Evolutionary conservation across 129 eudicot species (phyloP).

Genomic region (Centaurea solstitialis): DNA sequence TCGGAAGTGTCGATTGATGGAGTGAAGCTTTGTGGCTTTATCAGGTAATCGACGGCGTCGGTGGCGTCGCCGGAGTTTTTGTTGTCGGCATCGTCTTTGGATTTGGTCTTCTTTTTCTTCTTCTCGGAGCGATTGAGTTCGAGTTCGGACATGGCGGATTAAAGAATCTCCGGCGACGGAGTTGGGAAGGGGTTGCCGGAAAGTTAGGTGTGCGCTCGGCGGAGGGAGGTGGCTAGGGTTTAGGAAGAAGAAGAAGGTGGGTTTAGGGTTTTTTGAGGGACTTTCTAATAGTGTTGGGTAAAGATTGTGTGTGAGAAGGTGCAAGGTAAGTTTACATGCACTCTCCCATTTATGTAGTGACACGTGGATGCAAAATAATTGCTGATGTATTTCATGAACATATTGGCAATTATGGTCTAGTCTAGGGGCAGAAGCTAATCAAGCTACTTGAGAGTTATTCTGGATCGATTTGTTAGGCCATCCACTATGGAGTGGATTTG

Average conservation of each 20-base stretch:
- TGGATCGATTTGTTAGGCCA: too few species aligned
- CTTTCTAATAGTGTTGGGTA: neutral
- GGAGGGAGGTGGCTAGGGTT: constrained; percentile 11
- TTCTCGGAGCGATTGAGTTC: constrained; percentile 44
- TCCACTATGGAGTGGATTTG: too few species aligned
- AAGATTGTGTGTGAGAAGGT: neutral
- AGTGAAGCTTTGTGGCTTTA: constrained; percentile 60
- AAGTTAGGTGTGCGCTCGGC: neutral
- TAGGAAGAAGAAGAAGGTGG: neutral
- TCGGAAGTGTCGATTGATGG: constrained; percentile 57
- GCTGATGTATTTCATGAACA: too few species aligned
- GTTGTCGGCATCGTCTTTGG: constrained; percentile 13
- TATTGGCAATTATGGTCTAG: too few species aligned
- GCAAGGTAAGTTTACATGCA: neutral
- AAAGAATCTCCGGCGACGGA: neutral
- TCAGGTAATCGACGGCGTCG: constrained; percentile 33
- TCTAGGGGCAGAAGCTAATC: too few species aligned
- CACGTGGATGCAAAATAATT: neutral
- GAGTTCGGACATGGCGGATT: constrained; percentile 56
- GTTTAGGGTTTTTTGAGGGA: constrained; percentile 1
- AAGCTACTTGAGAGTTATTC: too few species aligned
- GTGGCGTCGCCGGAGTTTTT: constrained; percentile 10
- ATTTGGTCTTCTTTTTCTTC: constrained; percentile 50
- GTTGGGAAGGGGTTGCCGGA: neutral
- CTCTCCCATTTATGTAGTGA: neutral